Evolutionary conservation across 202 grass and related monocot species (phyloP).

Genomic region (Zoysia matrella): DNA sequence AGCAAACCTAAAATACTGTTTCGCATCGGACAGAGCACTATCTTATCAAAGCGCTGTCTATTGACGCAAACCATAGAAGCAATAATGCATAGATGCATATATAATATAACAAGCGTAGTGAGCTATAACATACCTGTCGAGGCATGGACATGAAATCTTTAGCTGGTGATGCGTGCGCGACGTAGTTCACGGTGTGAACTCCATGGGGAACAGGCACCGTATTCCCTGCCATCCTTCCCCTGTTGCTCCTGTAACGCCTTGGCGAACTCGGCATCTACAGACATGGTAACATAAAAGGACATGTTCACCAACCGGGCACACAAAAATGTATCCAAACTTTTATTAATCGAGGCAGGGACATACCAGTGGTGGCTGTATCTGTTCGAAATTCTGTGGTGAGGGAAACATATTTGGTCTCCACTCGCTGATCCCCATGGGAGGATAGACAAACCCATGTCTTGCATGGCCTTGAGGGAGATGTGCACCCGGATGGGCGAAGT

Average conservation of each 20-base stretch:
- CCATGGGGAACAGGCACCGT: conserved; percentile 51
- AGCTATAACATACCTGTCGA: conserved; percentile 39
- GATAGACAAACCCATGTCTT: conserved; percentile 71
- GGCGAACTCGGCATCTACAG: conserved; percentile 63
- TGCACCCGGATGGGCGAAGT: conserved; percentile 58
- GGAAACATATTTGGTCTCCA: conserved; percentile 75
- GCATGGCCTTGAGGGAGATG: conserved; percentile 62
- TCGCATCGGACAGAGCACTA: neutral
- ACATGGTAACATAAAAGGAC: neutral
- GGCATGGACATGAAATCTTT: conserved; percentile 61
- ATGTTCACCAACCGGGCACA: neutral
- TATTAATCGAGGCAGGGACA: neutral
- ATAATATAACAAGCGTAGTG: neutral
- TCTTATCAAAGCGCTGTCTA: no score
- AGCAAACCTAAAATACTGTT: no score
- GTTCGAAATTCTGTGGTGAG: conserved; percentile 54
- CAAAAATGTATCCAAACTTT: neutral
- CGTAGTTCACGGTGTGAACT: conserved; percentile 46
- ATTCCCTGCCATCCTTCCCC: conserved; percentile 52
- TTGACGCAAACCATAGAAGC: neutral
- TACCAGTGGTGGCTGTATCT: conserved; percentile 69
- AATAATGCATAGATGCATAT: neutral
- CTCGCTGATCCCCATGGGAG: conserved; percentile 58
- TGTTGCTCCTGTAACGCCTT: conserved; percentile 65
- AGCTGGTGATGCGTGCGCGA: conserved; percentile 51